Conservation (phyloP, 2,329 filamentous ascomycete genomes). For the Cladosporium sp. region DNA sequence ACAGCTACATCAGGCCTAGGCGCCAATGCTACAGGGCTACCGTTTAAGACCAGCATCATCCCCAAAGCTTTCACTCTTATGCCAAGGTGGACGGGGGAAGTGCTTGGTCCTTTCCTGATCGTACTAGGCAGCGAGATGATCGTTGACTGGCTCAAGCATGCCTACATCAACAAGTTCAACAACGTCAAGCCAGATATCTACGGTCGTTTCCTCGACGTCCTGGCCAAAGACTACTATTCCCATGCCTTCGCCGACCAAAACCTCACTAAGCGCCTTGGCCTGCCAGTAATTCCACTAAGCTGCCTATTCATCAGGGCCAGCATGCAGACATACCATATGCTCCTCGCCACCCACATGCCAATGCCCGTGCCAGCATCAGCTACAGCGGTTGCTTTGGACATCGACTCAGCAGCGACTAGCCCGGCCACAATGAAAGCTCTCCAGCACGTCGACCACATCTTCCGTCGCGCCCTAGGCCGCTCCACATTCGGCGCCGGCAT, state of each 20-base stretch:
- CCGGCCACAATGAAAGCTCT: constrained; percentile 75
- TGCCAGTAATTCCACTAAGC: constrained; percentile 88
- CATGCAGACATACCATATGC: constrained; percentile 97
- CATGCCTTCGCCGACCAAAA: constrained; percentile 92
- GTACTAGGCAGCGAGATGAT: constrained; percentile 96
- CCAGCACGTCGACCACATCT: constrained; percentile 74
- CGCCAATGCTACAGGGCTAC: constrained; percentile 49
- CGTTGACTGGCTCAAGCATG: constrained; percentile 95
- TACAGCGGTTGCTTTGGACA: constrained; percentile 64
- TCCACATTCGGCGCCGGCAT: constrained; percentile 62
- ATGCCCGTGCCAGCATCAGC: constrained; percentile 68
- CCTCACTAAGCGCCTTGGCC: constrained; percentile 80
- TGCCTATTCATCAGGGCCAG: constrained; percentile 94
- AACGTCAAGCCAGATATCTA: constrained; percentile 92
- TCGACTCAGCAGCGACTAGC: constrained; percentile 49
- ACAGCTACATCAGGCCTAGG: constrained; percentile 30
- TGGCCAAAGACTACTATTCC: constrained; percentile 97
- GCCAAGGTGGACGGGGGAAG: constrained; percentile 82
- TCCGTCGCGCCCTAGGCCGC: constrained; percentile 74
- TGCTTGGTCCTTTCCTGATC: constrained; percentile 88
- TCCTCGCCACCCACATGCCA: constrained; percentile 82
- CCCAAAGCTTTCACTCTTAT: constrained; percentile 89
- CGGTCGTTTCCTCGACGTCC: constrained; percentile 82
- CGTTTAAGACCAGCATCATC: constrained; percentile 65
- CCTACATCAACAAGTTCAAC: constrained; percentile 98